Base-by-base conservation (phyloP, 371 early-diverging fungal species). In the Actinomucor elegans region DNA sequence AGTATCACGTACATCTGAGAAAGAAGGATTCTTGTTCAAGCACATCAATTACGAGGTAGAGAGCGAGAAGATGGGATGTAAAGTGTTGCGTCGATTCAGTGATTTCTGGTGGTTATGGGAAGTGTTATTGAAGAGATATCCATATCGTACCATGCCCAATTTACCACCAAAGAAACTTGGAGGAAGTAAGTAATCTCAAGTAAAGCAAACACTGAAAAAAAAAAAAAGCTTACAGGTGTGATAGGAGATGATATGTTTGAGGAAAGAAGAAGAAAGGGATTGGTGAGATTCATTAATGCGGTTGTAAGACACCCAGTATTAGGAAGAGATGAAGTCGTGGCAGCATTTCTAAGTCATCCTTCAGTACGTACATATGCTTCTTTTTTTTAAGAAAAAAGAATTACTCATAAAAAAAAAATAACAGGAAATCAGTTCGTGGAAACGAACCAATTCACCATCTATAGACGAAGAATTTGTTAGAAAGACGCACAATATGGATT, bases 91-190 rank as follows among this genome's bases (percentile, higher is more conserved):
- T 12, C 78, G 94, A 49, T 94, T 90, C 61, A 91, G 88, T 55
- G 94, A 94, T 64, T 93, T 94, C 62, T 84, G 81, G 71, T 92
- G 92, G 92, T 62, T 94, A 35, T 76, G 83, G 54, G 89, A 89
- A 40, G 71, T 85, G 14, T 62, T 94, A 7, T 46, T 74, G 21
- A 88, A 83, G 49, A 66, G 87, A 46, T 94, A 93, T 49, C 92
- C 90, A 1, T 91, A 73, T 52, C 74, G 94, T 11, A 81, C 85
- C 37, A 73, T 87, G 11, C 85, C 88, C 5, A 77, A 77, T 45
- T 62, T 89, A 18, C 88, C 88, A 41, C 87, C 88, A 1, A 88
- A 89, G 55, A 75, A 84, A 40, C 64, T 88, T 42, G 77, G 77
- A 64, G 79, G 79, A 61, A 65, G 70, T 69, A 62, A 59, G 50